A percentile compares a stretch with the other conserved stretches of the same genome.
Conservation (phyloP, 108 stramenopile genomes). For the Nannochloropsis salina region DNA sequence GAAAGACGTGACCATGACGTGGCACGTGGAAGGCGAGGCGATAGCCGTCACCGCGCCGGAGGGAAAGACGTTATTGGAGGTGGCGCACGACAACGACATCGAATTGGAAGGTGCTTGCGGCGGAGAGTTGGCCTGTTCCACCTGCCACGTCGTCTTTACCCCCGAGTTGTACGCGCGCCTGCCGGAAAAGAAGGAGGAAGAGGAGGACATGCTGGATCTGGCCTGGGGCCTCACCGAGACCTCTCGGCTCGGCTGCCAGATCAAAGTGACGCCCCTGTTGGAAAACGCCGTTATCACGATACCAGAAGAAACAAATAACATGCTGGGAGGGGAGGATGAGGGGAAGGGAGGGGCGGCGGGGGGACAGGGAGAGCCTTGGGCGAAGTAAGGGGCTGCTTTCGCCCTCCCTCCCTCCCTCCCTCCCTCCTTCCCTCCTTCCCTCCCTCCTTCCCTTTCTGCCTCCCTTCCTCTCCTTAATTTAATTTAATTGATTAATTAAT, state of each 20-base stretch:
- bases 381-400: constrained; percentile 3
- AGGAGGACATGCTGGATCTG: constrained; percentile 98
- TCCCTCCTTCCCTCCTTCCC: too few species aligned
- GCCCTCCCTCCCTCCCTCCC: too few species aligned
- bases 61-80: constrained; percentile 55
- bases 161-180: constrained; percentile 74
- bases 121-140: constrained; percentile 61
- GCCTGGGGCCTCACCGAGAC: constrained; percentile 95
- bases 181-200: constrained; percentile 78
- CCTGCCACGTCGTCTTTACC: constrained; percentile 83
- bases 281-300: constrained; percentile 82
- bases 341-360: neutral
- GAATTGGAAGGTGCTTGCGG: constrained; percentile 63
- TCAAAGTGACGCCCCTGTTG: constrained; percentile 74
- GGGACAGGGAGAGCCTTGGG: neutral
- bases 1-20: constrained; percentile 47
- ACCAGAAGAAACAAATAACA: constrained; percentile 65
- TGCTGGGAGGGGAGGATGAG: neutral
- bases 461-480: too few species aligned
- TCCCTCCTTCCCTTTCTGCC: too few species aligned
- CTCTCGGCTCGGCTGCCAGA: constrained; percentile 93
- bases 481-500: too few species aligned
- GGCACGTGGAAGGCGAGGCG: constrained; percentile 50
- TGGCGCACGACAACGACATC: constrained; percentile 58
- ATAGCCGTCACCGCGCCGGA: constrained; percentile 47